Evolutionary conservation across 2,329 filamentous ascomycete genomes (phyloP), one percentile per base, ranked within the genome.

Genomic region (Aureobasidium musti): DNA sequence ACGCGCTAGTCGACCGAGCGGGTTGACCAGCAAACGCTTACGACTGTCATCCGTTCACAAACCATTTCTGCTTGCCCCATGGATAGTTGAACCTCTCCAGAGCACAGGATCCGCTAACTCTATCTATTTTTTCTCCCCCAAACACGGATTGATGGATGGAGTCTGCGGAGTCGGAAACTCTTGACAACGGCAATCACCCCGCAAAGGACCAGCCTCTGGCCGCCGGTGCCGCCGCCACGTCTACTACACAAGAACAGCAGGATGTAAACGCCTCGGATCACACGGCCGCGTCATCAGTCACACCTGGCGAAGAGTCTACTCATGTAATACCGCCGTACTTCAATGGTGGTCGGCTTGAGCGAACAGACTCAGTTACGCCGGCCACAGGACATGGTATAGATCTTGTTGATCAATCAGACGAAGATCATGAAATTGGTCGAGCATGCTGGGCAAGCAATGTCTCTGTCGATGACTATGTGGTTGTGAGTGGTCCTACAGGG

Each of bases 401-500:
- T 2, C 81, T 90, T 28, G 85, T 89, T 71, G 87, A 90, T 73
- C 85, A 89, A 74, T 88, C 86, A 28, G 81, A 84, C 63, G 85
- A 86, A 68, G 77, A 79, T 50, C 83, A 82, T 47, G 84, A 86
- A 71, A 82, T 83, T 21, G 84, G 81, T 71, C 82, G 82, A 47
- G 82, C 83, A 0, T 80, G 88, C 65, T 90, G 87, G 87, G 87
- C 87, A 10, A 83, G 81, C 61, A 82, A 82, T 66, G 87, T 88
- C 47, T 79, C 81, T 7, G 85, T 90, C 63, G 83, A 87, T 66
- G 86, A 88, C 73, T 83, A 87, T 78, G 82, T 84, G 39, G 81
- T 89, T 69, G 82, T 89, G 35, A 82, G 82, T 68, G 87, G 86
- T 10, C 83, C 80, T 61, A 79, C 83, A 4, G 84, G 84, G 6